Evolutionary conservation across 2,329 filamentous ascomycete species (phyloP).

Genomic region (Neonectria punicea): DNA sequence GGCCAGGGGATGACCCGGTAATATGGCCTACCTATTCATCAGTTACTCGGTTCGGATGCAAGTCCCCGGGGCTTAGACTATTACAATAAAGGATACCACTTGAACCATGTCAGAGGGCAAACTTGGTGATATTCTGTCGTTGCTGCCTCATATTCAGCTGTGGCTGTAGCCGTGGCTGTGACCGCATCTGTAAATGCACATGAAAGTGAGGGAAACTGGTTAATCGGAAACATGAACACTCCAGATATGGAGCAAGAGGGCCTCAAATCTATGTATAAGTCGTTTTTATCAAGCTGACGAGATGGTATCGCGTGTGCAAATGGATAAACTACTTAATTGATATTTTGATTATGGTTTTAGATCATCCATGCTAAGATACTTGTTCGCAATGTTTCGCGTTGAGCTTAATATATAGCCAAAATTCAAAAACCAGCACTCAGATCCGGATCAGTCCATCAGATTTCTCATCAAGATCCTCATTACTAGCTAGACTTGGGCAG

Average conservation of each 20-base stretch:
- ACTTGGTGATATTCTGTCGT: background rate
- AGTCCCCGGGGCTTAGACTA: background rate
- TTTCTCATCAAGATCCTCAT: background rate
- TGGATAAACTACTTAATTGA: background rate
- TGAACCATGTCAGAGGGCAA: background rate
- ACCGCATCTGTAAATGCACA: background rate
- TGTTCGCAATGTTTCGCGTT: background rate
- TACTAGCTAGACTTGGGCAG: too few relatives aligned
- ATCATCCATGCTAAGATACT: background rate
- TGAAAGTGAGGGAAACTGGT: background rate
- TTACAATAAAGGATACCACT: background rate
- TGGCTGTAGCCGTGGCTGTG: background rate
- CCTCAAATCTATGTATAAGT: background rate
- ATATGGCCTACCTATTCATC: constrained; percentile 26
- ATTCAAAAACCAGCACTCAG: background rate
- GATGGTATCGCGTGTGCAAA: background rate
- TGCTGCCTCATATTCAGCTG: background rate
- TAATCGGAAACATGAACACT: background rate
- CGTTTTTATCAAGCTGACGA: background rate
- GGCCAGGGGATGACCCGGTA: constrained; percentile 10
- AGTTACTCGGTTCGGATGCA: constrained; percentile 28
- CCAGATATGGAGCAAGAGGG: background rate
- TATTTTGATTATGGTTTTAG: background rate
- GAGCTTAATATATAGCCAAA: background rate
- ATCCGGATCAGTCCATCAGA: background rate